Evolutionary conservation across 2,329 filamentous ascomycete species (phyloP).

Genomic region (Fusarium sp.): DNA sequence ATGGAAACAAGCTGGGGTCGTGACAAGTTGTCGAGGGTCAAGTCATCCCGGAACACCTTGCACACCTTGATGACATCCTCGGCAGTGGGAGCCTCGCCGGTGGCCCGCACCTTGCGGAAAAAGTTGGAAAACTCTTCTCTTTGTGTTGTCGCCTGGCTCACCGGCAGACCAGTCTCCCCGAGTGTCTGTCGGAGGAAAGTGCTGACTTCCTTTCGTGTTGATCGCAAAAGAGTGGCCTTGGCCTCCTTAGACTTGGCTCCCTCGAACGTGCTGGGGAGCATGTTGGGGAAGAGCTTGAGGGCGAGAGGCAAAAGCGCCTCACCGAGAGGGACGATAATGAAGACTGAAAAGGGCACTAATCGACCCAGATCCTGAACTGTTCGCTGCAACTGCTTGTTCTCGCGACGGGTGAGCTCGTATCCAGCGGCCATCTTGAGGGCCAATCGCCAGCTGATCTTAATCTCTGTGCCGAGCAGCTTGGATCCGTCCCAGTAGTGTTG

Average conservation of each 20-base stretch:
- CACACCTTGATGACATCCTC: slow-evolving; percentile 98
- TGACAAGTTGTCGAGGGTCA: slow-evolving; percentile 96
- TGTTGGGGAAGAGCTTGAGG: slow-evolving; percentile 94
- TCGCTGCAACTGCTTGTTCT: slow-evolving; percentile 90
- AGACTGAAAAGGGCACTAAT: slow-evolving; percentile 94
- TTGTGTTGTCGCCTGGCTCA: slow-evolving; percentile 86
- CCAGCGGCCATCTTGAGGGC: slow-evolving; percentile 98
- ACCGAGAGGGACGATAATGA: slow-evolving; percentile 96
- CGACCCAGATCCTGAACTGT: slow-evolving; percentile 95
- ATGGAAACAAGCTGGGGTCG: slow-evolving; percentile 96
- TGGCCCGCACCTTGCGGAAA: slow-evolving; percentile 94
- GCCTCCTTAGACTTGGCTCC: slow-evolving; percentile 89
- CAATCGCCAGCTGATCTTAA: slow-evolving; percentile 90
- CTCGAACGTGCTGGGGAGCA: slow-evolving; percentile 97
- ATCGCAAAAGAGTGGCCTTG: slow-evolving; percentile 84
- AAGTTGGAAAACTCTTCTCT: slow-evolving; percentile 96
- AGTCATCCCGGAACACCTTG: slow-evolving; percentile 98
- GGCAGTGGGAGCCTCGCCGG: slow-evolving; percentile 87
- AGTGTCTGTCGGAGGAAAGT: slow-evolving; percentile 89
- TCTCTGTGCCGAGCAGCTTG: slow-evolving; percentile 91
- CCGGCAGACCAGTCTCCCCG: slow-evolving; percentile 90
- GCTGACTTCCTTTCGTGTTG: slow-evolving; percentile 94
- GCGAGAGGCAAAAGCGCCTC: slow-evolving; percentile 93
- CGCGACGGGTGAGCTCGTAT: slow-evolving; percentile 94
- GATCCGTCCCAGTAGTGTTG: slow-evolving; percentile 99